Evolutionary conservation across 768 basidiomycete genomes (phyloP).

Genomic region (Agaricus sinodeliciosus): DNA sequence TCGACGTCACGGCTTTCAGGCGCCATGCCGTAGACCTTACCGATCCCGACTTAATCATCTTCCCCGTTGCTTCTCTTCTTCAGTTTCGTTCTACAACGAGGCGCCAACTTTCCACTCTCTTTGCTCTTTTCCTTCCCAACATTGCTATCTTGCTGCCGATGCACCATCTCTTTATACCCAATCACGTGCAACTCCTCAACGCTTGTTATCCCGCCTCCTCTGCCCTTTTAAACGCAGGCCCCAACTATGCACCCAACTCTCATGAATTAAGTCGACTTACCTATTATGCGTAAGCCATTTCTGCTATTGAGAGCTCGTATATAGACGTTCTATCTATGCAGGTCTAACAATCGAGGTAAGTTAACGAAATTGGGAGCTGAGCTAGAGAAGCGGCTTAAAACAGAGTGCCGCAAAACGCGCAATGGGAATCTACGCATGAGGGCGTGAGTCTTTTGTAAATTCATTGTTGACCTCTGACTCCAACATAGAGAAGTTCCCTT

Average conservation of each 20-base stretch:
- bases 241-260: constrained; percentile 73
- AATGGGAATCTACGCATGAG: constrained; percentile 71
- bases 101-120: neutral
- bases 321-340: constrained; percentile 14
- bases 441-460: constrained; percentile 49
- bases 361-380: constrained; percentile 70
- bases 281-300: constrained; percentile 59
- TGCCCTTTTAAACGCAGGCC: constrained; percentile 64
- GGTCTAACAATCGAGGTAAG: constrained; percentile 75
- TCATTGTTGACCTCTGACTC: neutral
- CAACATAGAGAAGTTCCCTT: constrained; percentile 45
- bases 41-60: neutral
- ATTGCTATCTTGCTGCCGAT: constrained; percentile 26
- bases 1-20: constrained; percentile 6
- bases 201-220: constrained; percentile 84
- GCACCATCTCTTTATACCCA: constrained; percentile 72
- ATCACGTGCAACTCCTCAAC: constrained; percentile 77
- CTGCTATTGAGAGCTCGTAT: neutral
- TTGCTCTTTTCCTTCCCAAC: neutral
- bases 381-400: constrained; percentile 64
- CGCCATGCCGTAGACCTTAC: constrained; percentile 1
- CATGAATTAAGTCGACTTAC: constrained; percentile 83
- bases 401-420: constrained; percentile 62
- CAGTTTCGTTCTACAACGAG: neutral
- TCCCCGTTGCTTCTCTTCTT: neutral